Conservation (phyloP, 1,139 yeast genomes). For the Magnusiomyces suaveolens region DNA sequence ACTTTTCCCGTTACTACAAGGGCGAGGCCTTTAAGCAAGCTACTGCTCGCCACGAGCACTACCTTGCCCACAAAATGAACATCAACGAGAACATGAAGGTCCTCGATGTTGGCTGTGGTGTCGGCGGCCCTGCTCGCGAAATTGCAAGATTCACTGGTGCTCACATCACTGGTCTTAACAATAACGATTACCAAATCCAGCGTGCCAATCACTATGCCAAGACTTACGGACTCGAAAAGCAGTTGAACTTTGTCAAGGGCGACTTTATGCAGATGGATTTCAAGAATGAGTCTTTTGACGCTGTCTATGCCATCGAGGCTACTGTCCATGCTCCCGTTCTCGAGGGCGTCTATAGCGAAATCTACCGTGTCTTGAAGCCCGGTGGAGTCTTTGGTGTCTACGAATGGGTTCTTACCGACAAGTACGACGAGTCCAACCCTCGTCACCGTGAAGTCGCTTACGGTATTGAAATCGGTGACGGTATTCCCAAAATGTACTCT, state of each 20-base stretch:
- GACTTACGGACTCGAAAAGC: conserved; percentile 53
- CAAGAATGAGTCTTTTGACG: conserved; percentile 80
- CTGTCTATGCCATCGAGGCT: conserved; percentile 97
- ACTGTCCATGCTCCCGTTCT: conserved; percentile 96
- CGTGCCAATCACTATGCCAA: conserved; percentile 80
- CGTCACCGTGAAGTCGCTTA: conserved; percentile 93
- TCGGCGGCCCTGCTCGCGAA: conserved; percentile 98
- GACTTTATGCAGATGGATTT: conserved; percentile 99
- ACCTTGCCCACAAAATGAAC: conserved; percentile 78
- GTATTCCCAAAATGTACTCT: conserved; percentile 94
- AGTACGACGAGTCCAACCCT: conserved; percentile 74
- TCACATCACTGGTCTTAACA: conserved; percentile 81
- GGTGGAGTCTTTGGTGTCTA: conserved; percentile 97
- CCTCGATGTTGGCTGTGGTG: conserved; percentile 98
- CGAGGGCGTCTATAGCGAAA: conserved; percentile 93
- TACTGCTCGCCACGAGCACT: conserved; percentile 94
- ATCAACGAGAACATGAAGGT: conserved; percentile 74
- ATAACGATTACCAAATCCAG: conserved; percentile 89
- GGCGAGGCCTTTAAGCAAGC: conserved; percentile 95
- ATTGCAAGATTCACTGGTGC: conserved; percentile 86
- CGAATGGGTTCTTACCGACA: conserved; percentile 98
- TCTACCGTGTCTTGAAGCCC: conserved; percentile 90
- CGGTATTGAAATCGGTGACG: conserved; percentile 97
- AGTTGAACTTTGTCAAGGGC: conserved; percentile 84
- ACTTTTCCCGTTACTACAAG: conserved; percentile 83